A percentile compares a stretch with the other conserved stretches of the same genome.
Conservation (phyloP, 2,329 filamentous ascomycete genomes). For the Penicillium sp. region DNA sequence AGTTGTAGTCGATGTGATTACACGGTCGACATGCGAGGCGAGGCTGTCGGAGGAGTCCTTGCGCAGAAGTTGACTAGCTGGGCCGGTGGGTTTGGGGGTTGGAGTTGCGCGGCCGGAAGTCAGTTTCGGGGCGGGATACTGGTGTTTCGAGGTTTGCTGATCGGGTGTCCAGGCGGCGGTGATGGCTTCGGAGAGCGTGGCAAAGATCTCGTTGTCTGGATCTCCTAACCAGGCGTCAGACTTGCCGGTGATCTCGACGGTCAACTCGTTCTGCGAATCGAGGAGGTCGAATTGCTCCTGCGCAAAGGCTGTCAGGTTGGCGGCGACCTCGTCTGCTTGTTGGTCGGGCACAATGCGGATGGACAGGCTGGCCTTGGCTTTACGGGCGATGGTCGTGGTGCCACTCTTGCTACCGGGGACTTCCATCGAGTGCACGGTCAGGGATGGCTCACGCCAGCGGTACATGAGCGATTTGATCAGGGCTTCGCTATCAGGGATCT, state of each 20-base stretch:
- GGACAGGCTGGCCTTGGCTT: conserved; percentile 86
- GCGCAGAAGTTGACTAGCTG: conserved; percentile 35
- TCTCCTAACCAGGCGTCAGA: conserved; percentile 97
- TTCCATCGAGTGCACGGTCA: conserved; percentile 92
- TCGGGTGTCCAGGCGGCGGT: conserved; percentile 76
- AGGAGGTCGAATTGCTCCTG: conserved; percentile 73
- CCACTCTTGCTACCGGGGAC: conserved; percentile 82
- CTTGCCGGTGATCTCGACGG: conserved; percentile 85
- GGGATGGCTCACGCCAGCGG: conserved; percentile 90
- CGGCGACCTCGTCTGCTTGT: conserved; percentile 77
- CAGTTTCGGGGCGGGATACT: conserved; percentile 40
- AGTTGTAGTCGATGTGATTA: conserved; percentile 47
- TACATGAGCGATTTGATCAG: conserved; percentile 88
- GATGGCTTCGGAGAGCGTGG: conserved; percentile 83
- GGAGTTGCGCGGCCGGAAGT: conserved; percentile 22
- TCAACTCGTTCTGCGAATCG: conserved; percentile 79
- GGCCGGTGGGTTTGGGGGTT: conserved; percentile 22
- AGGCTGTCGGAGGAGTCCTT: conserved; percentile 48
- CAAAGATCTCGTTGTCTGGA: conserved; percentile 87
- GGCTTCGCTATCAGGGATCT: conserved; percentile 67
- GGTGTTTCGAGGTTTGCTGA: conserved; percentile 39
- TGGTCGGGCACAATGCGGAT: conserved; percentile 93
- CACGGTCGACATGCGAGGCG: conserved; percentile 47
- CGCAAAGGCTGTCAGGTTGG: conserved; percentile 70
- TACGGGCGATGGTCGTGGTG: conserved; percentile 81